These are phyloP conservation scores for Ascochyta koolunga DNA, from an alignment of 2,329 filamentous ascomycete species.

Conservation along the genomic window DNA sequence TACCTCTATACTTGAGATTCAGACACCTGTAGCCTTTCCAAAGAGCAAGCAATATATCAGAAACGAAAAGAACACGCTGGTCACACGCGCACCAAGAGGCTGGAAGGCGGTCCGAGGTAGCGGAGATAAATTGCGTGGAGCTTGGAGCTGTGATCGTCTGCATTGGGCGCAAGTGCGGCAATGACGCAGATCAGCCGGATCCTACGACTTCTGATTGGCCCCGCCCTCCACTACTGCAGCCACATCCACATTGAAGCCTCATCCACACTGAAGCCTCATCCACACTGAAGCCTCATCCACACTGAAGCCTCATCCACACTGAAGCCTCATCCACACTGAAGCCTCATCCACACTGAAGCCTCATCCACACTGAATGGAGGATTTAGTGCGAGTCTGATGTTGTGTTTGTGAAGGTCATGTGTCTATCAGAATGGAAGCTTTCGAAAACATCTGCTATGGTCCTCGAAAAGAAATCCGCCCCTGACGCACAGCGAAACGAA, in stretches of 20 bases:
- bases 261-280: too few species aligned
- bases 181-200: constrained; percentile 14
- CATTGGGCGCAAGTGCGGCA: constrained; percentile 11
- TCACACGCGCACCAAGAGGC: constrained; percentile 3
- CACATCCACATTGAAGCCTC: constrained; percentile 10
- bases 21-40: neutral
- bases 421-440: neutral
- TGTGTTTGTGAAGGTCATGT: neutral
- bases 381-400: neutral
- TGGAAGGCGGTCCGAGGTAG: constrained; percentile 17
- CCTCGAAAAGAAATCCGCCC: too few species aligned
- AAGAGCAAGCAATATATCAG: neutral
- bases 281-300: too few species aligned
- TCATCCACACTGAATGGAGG: constrained; percentile 13
- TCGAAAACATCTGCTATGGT: neutral
- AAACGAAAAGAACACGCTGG: constrained; percentile 5
- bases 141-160: constrained; percentile 14
- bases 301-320: too few species aligned
- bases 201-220: constrained; percentile 4
- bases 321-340: too few species aligned
- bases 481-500: neutral
- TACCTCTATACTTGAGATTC: too few species aligned
- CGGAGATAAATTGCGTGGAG: constrained; percentile 18
- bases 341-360: too few species aligned
- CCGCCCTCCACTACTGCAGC: constrained; percentile 1